Base-by-base conservation (phyloP, 2,329 filamentous ascomycete species). In the Westerdykella aurantiaca region DNA sequence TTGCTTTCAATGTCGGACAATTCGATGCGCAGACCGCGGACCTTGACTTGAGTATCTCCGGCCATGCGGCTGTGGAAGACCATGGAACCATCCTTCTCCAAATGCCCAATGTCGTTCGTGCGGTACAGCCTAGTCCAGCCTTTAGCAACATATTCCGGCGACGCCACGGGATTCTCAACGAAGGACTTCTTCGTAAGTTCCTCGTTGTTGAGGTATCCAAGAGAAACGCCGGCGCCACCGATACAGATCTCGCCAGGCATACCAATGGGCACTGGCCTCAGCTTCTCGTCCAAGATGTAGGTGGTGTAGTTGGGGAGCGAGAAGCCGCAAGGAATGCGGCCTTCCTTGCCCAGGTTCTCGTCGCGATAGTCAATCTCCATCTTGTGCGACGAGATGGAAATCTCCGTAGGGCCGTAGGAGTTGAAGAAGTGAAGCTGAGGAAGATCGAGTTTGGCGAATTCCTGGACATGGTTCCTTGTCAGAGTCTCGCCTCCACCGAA, bases 181-280 rank as follows among this genome's bases (percentile, higher is more conserved):
- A 56, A 69, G 1, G 49, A 41, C 4, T 53, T 56, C 5, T 52
- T 39, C 6, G 59, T 55, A 0, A 49, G 39, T 5, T 46, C 41
- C 1, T 21, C 6, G 0, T 52, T 43, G 40, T 60, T 52, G 0
- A 70, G 39, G 41, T 73, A 73, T 1, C 68, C 68, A 18, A 43
- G 13, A 1, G 60, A 55, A 2, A 71, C 60, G 5, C 66, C 65
- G 4, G 56, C 48, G 3, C 72, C 71, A 12, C 56, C 68, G 23
- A 77, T 59, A 22, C 47, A 57, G 4, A 76, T 60, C 46, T 76
- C 72, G 4, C 75, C 75, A 0, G 64, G 51, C 2, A 65, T 46
- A 0, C 73, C 73, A 5, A 61, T 39, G 0, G 73, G 69, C 4
- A 72, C 59, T 1, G 67, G 60, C 14, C 64, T 45, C 35, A 60